Evolutionary conservation across 305 asterid genomes (phyloP).

Genomic region (Fraxinus platypoda): DNA sequence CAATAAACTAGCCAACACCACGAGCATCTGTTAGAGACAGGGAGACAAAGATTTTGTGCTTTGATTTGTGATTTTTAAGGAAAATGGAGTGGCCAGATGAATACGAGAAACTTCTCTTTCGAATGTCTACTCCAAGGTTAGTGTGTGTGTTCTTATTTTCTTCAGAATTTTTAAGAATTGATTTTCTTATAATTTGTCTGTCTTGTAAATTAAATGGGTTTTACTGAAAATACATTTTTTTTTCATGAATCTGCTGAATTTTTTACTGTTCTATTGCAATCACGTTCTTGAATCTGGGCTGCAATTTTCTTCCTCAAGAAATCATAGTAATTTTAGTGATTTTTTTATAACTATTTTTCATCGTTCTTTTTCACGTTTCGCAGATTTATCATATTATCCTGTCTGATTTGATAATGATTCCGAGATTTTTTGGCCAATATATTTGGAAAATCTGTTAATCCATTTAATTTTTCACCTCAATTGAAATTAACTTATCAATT

Average conservation of each 20-base stretch:
- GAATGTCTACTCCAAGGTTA: conserved; percentile 91
- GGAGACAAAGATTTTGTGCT: background rate
- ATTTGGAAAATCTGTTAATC: background rate
- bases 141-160: background rate
- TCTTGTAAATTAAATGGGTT: conserved; percentile 5
- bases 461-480: conserved; percentile 1
- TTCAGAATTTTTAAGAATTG: background rate
- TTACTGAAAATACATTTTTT: background rate
- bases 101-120: conserved; percentile 77
- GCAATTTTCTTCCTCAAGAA: too few relatives aligned
- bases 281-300: background rate
- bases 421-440: background rate
- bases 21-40: background rate
- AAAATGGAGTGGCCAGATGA: conserved; percentile 81
- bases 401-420: background rate
- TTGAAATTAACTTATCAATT: background rate
- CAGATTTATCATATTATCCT: background rate
- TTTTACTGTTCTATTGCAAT: background rate
- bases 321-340: background rate
- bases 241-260: background rate
- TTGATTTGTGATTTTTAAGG: background rate
- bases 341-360: background rate
- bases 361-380: background rate
- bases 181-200: background rate
- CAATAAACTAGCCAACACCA: background rate